A percentile compares a stretch with the other conserved stretches of the same genome.
Evolutionary conservation across 2,329 filamentous ascomycete genomes (phyloP).

Genomic region (Parascedosporium putredinis): DNA sequence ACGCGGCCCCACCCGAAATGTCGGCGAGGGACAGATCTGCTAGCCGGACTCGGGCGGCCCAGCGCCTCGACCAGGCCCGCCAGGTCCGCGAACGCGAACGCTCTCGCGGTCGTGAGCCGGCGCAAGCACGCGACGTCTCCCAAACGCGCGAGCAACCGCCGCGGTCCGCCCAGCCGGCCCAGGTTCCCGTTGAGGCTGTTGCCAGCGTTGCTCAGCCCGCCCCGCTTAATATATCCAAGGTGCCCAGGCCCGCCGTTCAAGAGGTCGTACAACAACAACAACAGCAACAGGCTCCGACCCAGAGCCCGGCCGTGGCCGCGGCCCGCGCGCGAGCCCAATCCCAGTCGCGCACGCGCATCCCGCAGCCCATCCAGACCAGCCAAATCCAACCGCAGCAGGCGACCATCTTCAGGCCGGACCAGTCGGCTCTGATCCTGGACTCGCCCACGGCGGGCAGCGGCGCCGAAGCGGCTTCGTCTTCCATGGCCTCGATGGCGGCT

Average conservation of each 20-base stretch:
- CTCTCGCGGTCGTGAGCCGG: neutral
- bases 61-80: neutral
- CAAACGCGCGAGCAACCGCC: neutral
- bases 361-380: conserved; percentile 4
- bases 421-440: conserved; percentile 28
- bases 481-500: neutral
- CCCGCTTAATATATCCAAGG: conserved; percentile 1
- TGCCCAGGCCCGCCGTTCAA: neutral
- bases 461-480: neutral
- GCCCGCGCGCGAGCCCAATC: neutral
- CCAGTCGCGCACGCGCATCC: conserved; percentile 1
- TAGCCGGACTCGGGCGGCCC: neutral
- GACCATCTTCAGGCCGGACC: conserved; percentile 22
- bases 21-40: neutral
- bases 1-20: neutral
- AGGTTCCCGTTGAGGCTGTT: neutral
- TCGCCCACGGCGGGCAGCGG: conserved; percentile 25
- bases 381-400: conserved; percentile 5
- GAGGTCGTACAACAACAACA: neutral
- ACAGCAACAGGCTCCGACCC: neutral
- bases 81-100: neutral
- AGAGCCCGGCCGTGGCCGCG: too few species aligned
- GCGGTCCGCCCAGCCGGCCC: neutral
- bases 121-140: neutral
- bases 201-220: neutral